Percentiles rank a stretch among this genome's conserved stretches.
Conservation (phyloP, 805 yeast genomes). For the Saccharomyces cerevisiae region DNA sequence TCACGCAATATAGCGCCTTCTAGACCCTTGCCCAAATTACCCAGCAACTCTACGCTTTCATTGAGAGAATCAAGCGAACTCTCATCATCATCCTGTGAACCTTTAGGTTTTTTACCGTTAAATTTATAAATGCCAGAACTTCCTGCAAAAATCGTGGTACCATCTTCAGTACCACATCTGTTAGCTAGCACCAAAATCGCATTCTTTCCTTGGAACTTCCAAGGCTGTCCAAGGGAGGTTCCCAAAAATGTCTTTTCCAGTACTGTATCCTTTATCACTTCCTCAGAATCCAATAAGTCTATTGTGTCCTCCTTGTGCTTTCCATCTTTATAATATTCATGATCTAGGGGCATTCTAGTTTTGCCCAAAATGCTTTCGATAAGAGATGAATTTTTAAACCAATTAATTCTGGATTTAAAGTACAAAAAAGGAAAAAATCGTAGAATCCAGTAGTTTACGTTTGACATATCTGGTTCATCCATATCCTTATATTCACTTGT, state of each 20-base stretch:
- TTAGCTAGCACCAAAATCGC: slow-evolving; percentile 51
- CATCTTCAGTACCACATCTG: slow-evolving; percentile 70
- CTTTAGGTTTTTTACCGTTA: slow-evolving; percentile 30
- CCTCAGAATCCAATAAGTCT: not conserved
- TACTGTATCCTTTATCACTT: slow-evolving; percentile 11
- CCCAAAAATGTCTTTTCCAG: slow-evolving; percentile 18
- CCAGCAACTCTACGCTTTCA: slow-evolving; percentile 45
- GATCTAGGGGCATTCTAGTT: not conserved
- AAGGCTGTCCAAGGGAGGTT: slow-evolving; percentile 12
- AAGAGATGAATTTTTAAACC: slow-evolving; percentile 8
- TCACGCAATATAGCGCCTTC: slow-evolving; percentile 62
- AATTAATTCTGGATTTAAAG: slow-evolving; percentile 23
- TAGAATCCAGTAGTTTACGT: slow-evolving; percentile 65
- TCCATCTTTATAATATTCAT: not conserved
- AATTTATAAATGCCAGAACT: slow-evolving; percentile 58
- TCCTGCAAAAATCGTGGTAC: slow-evolving; percentile 46
- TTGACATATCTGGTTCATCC: slow-evolving; percentile 37
- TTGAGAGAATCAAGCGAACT: slow-evolving; percentile 35
- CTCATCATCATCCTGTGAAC: slow-evolving; percentile 7
- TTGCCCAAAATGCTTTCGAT: not conserved
- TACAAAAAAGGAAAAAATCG: slow-evolving; percentile 57
- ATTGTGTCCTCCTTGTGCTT: not conserved
- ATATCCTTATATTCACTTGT: slow-evolving; percentile 20
- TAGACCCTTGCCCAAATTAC: slow-evolving; percentile 51
- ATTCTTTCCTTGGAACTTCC: slow-evolving; percentile 24